Evolutionary conservation across 2,329 filamentous ascomycete species (phyloP).

Genomic region (Colletotrichum destructivum): DNA sequence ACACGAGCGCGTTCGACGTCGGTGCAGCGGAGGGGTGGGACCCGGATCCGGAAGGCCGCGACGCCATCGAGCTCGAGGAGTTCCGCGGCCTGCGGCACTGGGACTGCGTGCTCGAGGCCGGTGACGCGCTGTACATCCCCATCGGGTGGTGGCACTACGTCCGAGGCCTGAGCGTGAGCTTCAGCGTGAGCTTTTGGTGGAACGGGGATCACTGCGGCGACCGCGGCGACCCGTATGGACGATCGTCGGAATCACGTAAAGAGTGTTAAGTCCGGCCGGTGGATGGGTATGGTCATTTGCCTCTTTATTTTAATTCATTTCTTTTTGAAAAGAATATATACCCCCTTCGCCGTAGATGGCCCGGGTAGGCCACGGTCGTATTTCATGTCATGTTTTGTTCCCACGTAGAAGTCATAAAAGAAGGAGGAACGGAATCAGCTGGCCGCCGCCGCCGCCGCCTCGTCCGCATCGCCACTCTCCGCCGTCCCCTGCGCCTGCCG

Average conservation of each 20-base stretch:
- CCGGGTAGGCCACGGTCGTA: not conserved
- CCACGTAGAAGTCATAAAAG: not conserved
- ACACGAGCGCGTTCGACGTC: constrained; percentile 87
- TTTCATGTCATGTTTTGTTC: not conserved
- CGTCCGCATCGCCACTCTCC: constrained; percentile 54
- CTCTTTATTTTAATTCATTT: not conserved
- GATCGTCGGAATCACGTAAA: not conserved
- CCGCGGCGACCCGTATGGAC: not conserved
- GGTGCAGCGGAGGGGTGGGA: constrained; percentile 78
- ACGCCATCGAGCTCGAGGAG: constrained; percentile 56
- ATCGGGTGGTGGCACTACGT: constrained; percentile 99
- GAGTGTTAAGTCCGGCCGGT: too few species aligned
- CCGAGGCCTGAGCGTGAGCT: constrained; percentile 85
- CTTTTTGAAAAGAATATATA: not conserved
- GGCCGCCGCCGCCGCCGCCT: constrained; percentile 1
- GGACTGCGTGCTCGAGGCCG: constrained; percentile 84
- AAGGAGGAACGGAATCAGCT: not conserved
- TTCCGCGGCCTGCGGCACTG: constrained; percentile 76
- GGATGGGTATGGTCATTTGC: not conserved
- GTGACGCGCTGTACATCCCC: constrained; percentile 91
- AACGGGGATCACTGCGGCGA: constrained; percentile 56
- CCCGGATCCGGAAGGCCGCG: constrained; percentile 46
- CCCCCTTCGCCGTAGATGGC: not conserved
- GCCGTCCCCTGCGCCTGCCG: constrained; percentile 58
- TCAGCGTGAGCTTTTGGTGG: constrained; percentile 99